Percentiles rank a stretch among this genome's conserved stretches.
Conservation (phyloP, 2,329 filamentous ascomycete genomes). For the Penicillium frequentans region DNA sequence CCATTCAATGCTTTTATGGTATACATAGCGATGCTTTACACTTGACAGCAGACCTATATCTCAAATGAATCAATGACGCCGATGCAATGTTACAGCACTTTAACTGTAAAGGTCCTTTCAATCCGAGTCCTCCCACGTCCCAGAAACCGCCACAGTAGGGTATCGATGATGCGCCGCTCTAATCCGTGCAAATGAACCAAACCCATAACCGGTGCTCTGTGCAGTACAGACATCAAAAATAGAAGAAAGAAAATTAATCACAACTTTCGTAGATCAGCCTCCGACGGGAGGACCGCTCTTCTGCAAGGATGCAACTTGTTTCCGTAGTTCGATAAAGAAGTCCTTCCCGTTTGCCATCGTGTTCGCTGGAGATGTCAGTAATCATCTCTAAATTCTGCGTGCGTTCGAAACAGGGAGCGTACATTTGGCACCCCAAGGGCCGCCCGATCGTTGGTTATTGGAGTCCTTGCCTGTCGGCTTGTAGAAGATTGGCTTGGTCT, state of each 20-base stretch:
- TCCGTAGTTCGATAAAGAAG: constrained; percentile 51
- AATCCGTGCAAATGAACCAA: constrained; percentile 23
- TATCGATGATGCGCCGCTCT: constrained; percentile 29
- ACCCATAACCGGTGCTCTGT: constrained; percentile 16
- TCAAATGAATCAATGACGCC: constrained; percentile 19
- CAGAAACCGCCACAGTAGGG: constrained; percentile 24
- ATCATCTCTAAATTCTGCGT: neutral
- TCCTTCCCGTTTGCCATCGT: constrained; percentile 51
- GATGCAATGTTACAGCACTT: constrained; percentile 20
- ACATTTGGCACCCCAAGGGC: constrained; percentile 49
- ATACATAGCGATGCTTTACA: neutral
- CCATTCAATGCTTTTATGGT: neutral
- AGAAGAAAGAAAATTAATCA: constrained; percentile 12
- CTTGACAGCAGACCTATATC: constrained; percentile 1
- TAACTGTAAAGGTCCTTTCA: constrained; percentile 5
- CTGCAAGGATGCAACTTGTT: constrained; percentile 45
- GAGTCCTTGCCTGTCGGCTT: constrained; percentile 39
- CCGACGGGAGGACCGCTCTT: constrained; percentile 36
- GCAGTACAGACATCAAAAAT: constrained; percentile 16
- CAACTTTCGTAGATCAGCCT: constrained; percentile 26
- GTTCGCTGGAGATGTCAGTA: constrained; percentile 37
- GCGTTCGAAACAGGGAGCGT: constrained; percentile 17
- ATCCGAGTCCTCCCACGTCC: constrained; percentile 18
- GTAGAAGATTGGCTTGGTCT: constrained; percentile 38
- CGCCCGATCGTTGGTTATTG: constrained; percentile 36